Evolutionary conservation across 1,284 basidiomycete genomes (phyloP), one percentile per base, ranked within the genome.

Genomic region (Irpex sp.): DNA sequence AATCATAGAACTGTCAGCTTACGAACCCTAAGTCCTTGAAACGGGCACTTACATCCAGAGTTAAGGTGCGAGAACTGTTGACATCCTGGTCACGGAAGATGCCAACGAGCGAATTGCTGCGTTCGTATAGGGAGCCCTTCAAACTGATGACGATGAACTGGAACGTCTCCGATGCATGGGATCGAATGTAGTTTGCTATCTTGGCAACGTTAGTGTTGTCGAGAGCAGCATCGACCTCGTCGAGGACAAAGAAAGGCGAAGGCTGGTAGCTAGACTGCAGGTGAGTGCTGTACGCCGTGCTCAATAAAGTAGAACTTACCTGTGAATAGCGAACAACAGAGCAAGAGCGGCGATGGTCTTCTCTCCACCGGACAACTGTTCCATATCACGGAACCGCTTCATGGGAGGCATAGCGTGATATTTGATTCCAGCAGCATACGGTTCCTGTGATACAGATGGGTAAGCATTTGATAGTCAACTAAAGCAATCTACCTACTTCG

Each of bases 351-450:
- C 97, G 65, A 99, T 96, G 0, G 96, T 98, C 79, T 98, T 98
- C 74, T 99, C 97, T 23, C 97, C 97, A 58, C 96, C 97, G 0
- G 95, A 98, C 5, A 99, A 80, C 73, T 98, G 96, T 64, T 98
- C 96, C 92, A 99, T 99, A 73, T 99, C 97, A 66, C 96, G 85
- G 82, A 99, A 99, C 5, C 95, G 91, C 74, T 99, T 99, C 88
- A 98, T 96, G 0, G 96, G 96, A 0, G 96, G 96, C 93, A 99
- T 99, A 0, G 96, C 95, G 72, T 98, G 96, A 73, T 98, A 99
- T 74, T 96, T 97, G 77, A 99, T 93, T 61, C 96, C 97, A 33
- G 89, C 91, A 23, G 85, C 83, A 69, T 99, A 99, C 0, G 97
- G 97, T 81, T 99, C 97, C 91, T 97, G 63, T 55, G 19, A 42